A percentile compares a stretch with the other conserved stretches of the same genome.
Conservation (phyloP, 345 rosid genomes). For the Acer campestre region DNA sequence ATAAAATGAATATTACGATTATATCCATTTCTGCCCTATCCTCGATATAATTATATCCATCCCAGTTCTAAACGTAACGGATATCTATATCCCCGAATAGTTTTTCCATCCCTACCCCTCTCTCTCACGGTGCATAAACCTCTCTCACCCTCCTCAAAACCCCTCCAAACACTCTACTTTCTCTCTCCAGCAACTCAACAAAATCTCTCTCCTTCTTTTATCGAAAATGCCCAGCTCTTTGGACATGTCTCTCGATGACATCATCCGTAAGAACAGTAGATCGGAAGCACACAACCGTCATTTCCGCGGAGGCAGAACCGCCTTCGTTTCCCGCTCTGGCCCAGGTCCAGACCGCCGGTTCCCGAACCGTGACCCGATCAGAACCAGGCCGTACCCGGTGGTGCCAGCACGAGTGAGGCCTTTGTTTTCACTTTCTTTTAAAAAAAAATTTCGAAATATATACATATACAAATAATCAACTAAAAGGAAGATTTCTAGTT, state of each 20-base stretch:
- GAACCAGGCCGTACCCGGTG: conserved; percentile 33
- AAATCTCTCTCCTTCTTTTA: background rate
- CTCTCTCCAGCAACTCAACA: background rate
- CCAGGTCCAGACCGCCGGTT: conserved; percentile 36
- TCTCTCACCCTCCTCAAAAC: background rate
- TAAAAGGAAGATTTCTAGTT: background rate
- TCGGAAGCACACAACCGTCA: conserved; percentile 19
- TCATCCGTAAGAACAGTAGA: conserved; percentile 41
- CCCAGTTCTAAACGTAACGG: no score
- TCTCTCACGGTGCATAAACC: background rate
- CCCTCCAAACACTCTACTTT: background rate
- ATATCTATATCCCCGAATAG: no score
- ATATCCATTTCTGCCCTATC: no score
- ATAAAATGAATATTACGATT: no score
- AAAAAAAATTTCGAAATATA: no score
- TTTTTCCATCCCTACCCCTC: no score
- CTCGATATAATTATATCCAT: no score
- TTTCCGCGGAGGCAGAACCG: background rate
- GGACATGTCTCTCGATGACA: conserved; percentile 61
- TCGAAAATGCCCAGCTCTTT: conserved; percentile 41
- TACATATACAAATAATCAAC: background rate
- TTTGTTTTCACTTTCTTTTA: background rate
- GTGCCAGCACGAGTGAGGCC: conserved; percentile 22
- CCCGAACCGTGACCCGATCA: conserved; percentile 26
- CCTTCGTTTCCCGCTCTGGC: conserved; percentile 17